Conservation (phyloP, 306 rosid species). For the Trifolium dubium region DNA sequence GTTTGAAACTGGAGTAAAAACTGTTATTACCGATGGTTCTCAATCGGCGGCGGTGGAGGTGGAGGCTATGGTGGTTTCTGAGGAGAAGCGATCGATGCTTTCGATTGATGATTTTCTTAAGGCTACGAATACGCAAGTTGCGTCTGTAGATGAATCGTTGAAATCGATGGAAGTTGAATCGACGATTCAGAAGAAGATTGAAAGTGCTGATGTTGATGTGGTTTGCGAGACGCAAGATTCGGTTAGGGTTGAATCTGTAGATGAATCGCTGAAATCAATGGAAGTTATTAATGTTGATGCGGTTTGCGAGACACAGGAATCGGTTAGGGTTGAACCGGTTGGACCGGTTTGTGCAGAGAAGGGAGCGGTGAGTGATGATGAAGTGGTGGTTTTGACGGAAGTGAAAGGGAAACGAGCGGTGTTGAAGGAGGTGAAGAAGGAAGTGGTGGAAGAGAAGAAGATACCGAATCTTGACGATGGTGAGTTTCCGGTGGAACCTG, state of each 20-base stretch:
- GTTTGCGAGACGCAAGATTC: neutral
- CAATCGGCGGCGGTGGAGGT: neutral
- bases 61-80: neutral
- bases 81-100: neutral
- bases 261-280: neutral
- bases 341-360: slow-evolving; percentile 5
- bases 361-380: neutral
- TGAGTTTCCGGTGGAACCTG: slow-evolving; percentile 62
- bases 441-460: slow-evolving; percentile 25
- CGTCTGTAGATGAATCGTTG: slow-evolving; percentile 41
- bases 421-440: slow-evolving; percentile 34
- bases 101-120: slow-evolving; percentile 38
- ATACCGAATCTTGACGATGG: slow-evolving; percentile 63
- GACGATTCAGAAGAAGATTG: neutral
- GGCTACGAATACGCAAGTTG: slow-evolving; percentile 40
- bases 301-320: neutral
- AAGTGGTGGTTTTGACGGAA: neutral
- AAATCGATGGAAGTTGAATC: slow-evolving; percentile 21
- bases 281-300: neutral
- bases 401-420: neutral
- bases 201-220: neutral
- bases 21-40: neutral
- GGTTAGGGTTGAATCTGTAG: neutral
- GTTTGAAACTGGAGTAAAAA: slow-evolving; percentile 12
- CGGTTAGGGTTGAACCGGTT: neutral